Base-by-base conservation (phyloP, 163 green algal genomes). In the Chlamydomonas reinhardtii region DNA sequence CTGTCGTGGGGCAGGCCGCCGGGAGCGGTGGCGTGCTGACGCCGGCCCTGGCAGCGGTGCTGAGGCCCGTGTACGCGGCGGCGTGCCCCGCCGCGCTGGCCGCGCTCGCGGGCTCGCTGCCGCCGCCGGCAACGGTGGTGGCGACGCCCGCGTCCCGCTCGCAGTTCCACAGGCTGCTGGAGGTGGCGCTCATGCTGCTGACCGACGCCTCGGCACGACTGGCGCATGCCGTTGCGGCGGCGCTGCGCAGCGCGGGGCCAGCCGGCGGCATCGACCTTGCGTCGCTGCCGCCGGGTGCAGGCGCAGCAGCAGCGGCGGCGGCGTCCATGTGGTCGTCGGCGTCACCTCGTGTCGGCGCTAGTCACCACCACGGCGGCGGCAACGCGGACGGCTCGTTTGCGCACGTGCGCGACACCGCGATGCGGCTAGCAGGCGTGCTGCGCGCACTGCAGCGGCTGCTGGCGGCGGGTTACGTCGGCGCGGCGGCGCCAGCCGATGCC, bases 81-180 rank as follows among this genome's bases (percentile, higher is more conserved):
- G 91, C 94, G 22, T 96, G 94, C 85, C 92, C 93, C 9, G 80
- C 88, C 4, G 92, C 90, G 15, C 90, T 97, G 61, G 82, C 89
- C 31, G 94, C 94, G 12, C 65, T 94, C n/a, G 88, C 88, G 25
- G 80, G 70, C 27, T 74, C 75, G 24, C 74, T 96, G 43, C 84
- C 89, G 27, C 35, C 89, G 32, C 27, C 88, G 48, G 70, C 75
- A 62, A 62, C 79, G 73, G 37, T 91, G 32, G 54, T 68, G 68
- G 89, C 80, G 75, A 39, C 37, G 31, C 25, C 54, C 24, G 54
- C n/a, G 61, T 9, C 31, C 65, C 70, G 64, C 4, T 62, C 24
- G 34, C 34, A 43, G 81, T 89, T 92, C 35, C 56, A 37, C 11
- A 29, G 75, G 61, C 81, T 95, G 86, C 84, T 94, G 65, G 91